Evolutionary conservation across 1,284 basidiomycete genomes (phyloP).

Genomic region (Caloboletus firmus): DNA sequence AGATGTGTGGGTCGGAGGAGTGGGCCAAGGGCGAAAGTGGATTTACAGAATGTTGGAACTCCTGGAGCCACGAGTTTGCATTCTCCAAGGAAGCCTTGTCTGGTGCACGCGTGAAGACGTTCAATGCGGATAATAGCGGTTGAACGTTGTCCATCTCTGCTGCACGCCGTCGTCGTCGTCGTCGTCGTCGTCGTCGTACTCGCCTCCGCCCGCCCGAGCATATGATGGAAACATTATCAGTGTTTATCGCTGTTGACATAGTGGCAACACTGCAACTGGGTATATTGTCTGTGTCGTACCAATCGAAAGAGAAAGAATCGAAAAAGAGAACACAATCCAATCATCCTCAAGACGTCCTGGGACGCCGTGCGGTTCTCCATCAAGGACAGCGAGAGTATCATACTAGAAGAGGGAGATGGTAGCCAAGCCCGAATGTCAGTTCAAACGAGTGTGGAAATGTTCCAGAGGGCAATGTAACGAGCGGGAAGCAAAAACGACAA

Average conservation of each 20-base stretch:
- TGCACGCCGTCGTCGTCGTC: conserved; percentile 13
- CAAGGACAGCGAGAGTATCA: conserved; percentile 39
- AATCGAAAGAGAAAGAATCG: conserved; percentile 8
- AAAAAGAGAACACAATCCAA: conserved; percentile 23
- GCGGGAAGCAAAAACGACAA: conserved; percentile 36
- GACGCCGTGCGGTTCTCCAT: conserved; percentile 35
- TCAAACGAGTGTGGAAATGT: conserved; percentile 58
- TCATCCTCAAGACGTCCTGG: conserved; percentile 38
- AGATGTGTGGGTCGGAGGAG: conserved; percentile 55
- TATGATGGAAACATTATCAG: conserved; percentile 17
- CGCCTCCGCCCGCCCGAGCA: background rate
- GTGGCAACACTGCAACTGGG: conserved; percentile 37
- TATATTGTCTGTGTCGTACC: conserved; percentile 39
- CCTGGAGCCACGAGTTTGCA: conserved; percentile 91
- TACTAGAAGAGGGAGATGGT: conserved; percentile 53
- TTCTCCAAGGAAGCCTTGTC: conserved; percentile 81
- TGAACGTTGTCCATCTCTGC: conserved; percentile 63
- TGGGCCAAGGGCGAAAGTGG: conserved; percentile 66
- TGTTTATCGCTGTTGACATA: conserved; percentile 38
- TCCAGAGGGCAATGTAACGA: conserved; percentile 38
- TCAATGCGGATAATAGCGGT: conserved; percentile 68
- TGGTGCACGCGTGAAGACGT: conserved; percentile 75
- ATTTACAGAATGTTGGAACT: conserved; percentile 97
- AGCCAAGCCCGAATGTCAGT: conserved; percentile 60
- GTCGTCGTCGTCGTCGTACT: conserved; percentile 13